phyloP scores from a whole-genome alignment of 2,329 filamentous ascomycete species.

The Trichophaea hybrida region DNA sequence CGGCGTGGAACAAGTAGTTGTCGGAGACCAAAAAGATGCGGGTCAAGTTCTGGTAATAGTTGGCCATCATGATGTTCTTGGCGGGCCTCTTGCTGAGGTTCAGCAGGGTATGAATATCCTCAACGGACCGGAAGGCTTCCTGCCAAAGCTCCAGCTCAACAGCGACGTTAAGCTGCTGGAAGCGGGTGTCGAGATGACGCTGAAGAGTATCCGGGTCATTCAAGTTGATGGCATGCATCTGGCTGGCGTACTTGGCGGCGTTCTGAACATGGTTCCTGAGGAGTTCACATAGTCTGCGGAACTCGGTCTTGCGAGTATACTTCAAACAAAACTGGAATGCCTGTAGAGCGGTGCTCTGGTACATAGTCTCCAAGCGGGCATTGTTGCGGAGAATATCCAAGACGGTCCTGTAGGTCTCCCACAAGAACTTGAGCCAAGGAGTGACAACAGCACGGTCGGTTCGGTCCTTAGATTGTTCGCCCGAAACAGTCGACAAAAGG shows the following conservation, averaged over 20 bases:
- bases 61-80: slow-evolving; percentile 99
- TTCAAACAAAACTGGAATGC: slow-evolving; percentile 98
- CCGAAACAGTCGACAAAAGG: slow-evolving; percentile 90
- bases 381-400: slow-evolving; percentile 99
- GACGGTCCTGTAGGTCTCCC: slow-evolving; percentile 98
- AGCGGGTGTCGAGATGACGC: slow-evolving; percentile 91
- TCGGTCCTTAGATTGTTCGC: slow-evolving; percentile 91
- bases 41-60: slow-evolving; percentile 99
- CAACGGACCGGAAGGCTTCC: slow-evolving; percentile 96
- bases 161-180: slow-evolving; percentile 95
- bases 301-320: slow-evolving; percentile 97
- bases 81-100: slow-evolving; percentile 95
- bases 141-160: slow-evolving; percentile 98
- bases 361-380: slow-evolving; percentile 89
- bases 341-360: slow-evolving; percentile 94
- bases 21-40: slow-evolving; percentile 97
- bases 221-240: slow-evolving; percentile 99
- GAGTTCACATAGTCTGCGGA: slow-evolving; percentile 93
- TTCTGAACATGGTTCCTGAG: slow-evolving; percentile 98
- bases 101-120: slow-evolving; percentile 95
- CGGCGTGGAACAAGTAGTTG: slow-evolving; percentile 98
- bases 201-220: slow-evolving; percentile 95
- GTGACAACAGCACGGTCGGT: slow-evolving; percentile 97
- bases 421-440: slow-evolving; percentile 97
- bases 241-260: slow-evolving; percentile 94